Evolutionary conservation across 495 filamentous ascomycete species (phyloP).

Genomic region (Aspergillus avenaceus): DNA sequence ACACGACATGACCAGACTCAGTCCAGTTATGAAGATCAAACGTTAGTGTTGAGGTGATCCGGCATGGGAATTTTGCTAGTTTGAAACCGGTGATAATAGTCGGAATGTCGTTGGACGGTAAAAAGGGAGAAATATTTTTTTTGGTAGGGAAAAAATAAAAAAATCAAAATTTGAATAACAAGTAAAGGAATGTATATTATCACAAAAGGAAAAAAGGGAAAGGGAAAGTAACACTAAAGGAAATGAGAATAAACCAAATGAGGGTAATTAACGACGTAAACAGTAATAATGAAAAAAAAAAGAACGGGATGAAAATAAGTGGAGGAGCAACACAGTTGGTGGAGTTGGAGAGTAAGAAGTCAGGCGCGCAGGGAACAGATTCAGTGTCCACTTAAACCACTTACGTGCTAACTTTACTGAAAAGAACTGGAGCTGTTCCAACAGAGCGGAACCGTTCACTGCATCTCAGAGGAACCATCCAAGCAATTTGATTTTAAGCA

Average conservation of each 20-base stretch:
- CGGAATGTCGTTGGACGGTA: not conserved
- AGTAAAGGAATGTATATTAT: not conserved
- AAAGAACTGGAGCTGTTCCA: conserved; percentile 19
- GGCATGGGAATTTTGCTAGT: conserved; percentile 4
- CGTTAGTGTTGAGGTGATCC: not conserved
- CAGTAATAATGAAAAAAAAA: not conserved
- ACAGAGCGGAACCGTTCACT: conserved; percentile 19
- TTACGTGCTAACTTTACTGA: not conserved
- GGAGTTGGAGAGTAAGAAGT: not conserved
- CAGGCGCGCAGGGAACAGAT: not conserved
- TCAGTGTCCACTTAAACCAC: not conserved
- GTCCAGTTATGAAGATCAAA: not conserved
- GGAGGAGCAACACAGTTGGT: not conserved
- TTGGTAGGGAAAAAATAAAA: not conserved
- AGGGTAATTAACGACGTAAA: not conserved
- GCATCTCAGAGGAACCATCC: not conserved
- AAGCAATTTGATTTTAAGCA: not conserved
- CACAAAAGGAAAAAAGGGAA: not conserved
- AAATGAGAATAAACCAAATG: too few relatives aligned
- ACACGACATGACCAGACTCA: conserved; percentile 31
- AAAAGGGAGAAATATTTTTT: not conserved
- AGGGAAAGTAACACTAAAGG: not conserved
- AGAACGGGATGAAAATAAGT: not conserved
- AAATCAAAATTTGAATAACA: not conserved
- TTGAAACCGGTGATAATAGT: not conserved